A percentile compares a stretch with the other conserved stretches of the same genome.
Conservation (phyloP, 2,329 filamentous ascomycete genomes). For the Apiospora marii region DNA sequence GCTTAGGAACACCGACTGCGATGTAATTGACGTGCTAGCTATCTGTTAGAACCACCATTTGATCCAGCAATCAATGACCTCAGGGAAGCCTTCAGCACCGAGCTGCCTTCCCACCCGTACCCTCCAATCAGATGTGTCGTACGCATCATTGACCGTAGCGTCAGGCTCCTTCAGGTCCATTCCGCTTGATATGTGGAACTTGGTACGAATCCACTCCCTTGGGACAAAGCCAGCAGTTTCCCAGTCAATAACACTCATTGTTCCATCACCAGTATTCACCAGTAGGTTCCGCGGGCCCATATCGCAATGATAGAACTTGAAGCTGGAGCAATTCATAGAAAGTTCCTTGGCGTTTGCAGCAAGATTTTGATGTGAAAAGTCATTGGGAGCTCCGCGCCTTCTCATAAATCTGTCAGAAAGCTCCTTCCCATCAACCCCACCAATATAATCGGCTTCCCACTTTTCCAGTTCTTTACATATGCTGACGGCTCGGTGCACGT, state of each 20-base stretch:
- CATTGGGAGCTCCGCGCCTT: neutral
- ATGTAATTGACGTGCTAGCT: neutral
- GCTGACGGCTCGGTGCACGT: slow-evolving; percentile 2
- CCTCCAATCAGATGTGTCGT: slow-evolving; percentile 10
- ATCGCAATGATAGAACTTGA: slow-evolving; percentile 24
- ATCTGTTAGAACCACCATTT: slow-evolving; percentile 15
- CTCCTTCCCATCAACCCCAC: slow-evolving; percentile 10
- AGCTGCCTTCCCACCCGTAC: slow-evolving; percentile 18
- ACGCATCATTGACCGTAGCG: neutral
- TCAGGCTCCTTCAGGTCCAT: slow-evolving; percentile 4
- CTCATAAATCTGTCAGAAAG: slow-evolving; percentile 22
- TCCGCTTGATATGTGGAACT: slow-evolving; percentile 21
- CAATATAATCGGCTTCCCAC: slow-evolving; percentile 24
- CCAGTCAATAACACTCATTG: slow-evolving; percentile 21
- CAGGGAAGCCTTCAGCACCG: slow-evolving; percentile 21
- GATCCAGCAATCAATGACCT: slow-evolving; percentile 13
- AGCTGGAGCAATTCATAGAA: slow-evolving; percentile 17
- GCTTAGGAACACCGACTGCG: neutral
- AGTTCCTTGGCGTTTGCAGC: slow-evolving; percentile 15
- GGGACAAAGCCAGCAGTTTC: slow-evolving; percentile 19
- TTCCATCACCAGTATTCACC: neutral
- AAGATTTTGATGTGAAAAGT: slow-evolving; percentile 21
- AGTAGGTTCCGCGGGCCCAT: slow-evolving; percentile 23
- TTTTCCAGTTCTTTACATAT: slow-evolving; percentile 21
- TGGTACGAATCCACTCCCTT: slow-evolving; percentile 19